Evolutionary conservation across 192 early-diverging fungal species (phyloP).

Genomic region (Coemansia sp.): DNA sequence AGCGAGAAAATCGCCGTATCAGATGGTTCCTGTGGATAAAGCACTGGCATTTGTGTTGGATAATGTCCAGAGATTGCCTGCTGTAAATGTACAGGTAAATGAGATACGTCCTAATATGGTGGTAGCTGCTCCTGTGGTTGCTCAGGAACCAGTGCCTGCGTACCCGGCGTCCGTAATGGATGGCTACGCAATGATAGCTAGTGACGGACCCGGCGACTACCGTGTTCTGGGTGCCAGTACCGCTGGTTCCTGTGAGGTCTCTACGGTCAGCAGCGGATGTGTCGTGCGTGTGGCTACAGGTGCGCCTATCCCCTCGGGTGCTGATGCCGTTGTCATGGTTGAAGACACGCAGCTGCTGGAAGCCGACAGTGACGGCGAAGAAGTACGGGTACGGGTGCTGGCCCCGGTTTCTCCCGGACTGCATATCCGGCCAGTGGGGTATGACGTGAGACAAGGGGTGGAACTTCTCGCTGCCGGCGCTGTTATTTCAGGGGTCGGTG

Average conservation of each 20-base stretch:
- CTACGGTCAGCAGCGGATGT: conserved; percentile 42
- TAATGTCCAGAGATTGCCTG: conserved; percentile 29
- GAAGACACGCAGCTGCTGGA: conserved; percentile 83
- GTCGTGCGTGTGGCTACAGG: conserved; percentile 86
- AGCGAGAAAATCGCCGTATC: conserved; percentile 79
- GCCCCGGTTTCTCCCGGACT: conserved; percentile 45
- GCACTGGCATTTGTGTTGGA: conserved; percentile 63
- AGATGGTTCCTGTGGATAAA: conserved; percentile 71
- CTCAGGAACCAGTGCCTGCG: conserved; percentile 76
- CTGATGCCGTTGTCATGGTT: conserved; percentile 94
- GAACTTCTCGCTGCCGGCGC: conserved; percentile 62
- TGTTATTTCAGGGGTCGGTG: conserved; percentile 68
- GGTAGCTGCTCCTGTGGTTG: conserved; percentile 74
- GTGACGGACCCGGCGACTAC: conserved; percentile 81
- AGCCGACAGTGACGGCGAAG: conserved; percentile 57
- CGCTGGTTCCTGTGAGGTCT: conserved; percentile 47
- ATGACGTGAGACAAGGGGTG: conserved; percentile 67
- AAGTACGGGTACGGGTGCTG: conserved; percentile 44
- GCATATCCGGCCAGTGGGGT: conserved; percentile 82
- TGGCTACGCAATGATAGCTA: conserved; percentile 88
- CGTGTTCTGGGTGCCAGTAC: conserved; percentile 63
- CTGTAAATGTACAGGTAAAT: conserved; percentile 13
- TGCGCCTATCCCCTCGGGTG: conserved; percentile 78
- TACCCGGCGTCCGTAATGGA: conserved; percentile 90
- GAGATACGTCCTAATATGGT: conserved; percentile 60